Evolutionary conservation across 164 flowering plant genomes (phyloP), one percentile per base, ranked within the genome.

Genomic region (Stephania japonica): DNA sequence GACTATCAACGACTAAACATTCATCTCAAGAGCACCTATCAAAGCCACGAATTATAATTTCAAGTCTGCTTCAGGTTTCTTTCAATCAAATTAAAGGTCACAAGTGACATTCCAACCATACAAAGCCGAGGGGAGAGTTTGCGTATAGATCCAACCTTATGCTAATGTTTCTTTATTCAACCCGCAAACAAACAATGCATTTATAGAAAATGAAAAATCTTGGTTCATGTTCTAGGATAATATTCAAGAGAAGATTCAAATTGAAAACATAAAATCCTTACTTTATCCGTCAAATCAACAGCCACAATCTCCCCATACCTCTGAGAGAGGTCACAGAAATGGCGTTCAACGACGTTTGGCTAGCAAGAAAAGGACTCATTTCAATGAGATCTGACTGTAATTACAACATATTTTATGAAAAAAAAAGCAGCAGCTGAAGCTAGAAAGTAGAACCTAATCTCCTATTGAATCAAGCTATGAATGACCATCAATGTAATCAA

Each of bases 291-390:
- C 59, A 95, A 77, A 79, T 95, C 99, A 71, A 91, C 84, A 12
- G 87, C 97, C 62, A 90, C 42, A n/a, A 73, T 79, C 43, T 87
- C 90, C 77, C 92, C 97, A 84, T 93, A 95, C 86, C 98, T 82
- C 81, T 93, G 96, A 53, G 68, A 66, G 59, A 95, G 86, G 86
- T 91, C 98, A 75, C 68, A 80, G 78, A 95, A 95, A 84, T 95
- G 99, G 73, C 89, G 94, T 73, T 88, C 91, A 80, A 93, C 93
- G 75, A 90, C 88, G 70, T 81, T 84, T 72, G 98, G 78, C 99
- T 96, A 84, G 47, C 78, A 44, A 72, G 64, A 68, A 68, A 47
- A 71, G 21, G 49, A 75, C 4, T 23, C 66, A 72, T n/a, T 32
- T 10, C 32, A n/a, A 19, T 23, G 69, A 50, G 11, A 78, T 70